Conservation (phyloP, 345 rosid species). For the Adansonia digitata region DNA sequence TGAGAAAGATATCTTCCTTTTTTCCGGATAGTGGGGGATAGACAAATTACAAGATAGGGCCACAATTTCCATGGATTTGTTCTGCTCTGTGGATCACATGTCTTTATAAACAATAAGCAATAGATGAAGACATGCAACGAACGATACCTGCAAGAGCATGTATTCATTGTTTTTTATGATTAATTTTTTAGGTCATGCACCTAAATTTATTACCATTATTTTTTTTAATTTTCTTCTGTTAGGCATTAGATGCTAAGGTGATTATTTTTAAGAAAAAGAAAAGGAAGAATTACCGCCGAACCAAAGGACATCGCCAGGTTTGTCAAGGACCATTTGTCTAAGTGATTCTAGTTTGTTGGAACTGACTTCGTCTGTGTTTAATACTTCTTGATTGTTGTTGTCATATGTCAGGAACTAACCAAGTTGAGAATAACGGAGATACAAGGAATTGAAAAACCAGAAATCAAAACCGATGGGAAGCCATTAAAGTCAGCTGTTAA, state of each 20-base stretch:
- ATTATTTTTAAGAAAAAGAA: conserved; percentile 92
- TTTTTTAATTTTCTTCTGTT: conserved; percentile 15
- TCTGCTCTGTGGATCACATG: not conserved
- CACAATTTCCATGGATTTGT: not conserved
- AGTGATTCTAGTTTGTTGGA: not conserved
- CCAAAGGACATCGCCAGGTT: conserved; percentile 90
- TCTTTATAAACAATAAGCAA: not conserved
- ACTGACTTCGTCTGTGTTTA: not conserved
- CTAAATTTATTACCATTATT: not conserved
- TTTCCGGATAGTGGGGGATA: not conserved
- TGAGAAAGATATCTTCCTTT: not conserved
- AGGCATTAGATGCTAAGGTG: conserved; percentile 95
- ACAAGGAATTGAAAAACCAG: conserved; percentile 81
- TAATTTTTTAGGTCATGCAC: not conserved
- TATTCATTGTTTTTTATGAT: not conserved
- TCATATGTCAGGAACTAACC: conserved; percentile 67
- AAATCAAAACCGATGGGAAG: conserved; percentile 28
- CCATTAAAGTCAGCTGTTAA: conserved; percentile 32
- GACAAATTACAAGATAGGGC: not conserved
- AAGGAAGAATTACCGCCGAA: conserved; percentile 86
- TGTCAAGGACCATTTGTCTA: conserved; percentile 15
- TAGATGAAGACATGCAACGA: not conserved
- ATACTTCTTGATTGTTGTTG: conserved; percentile 4
- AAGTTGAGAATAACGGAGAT: conserved; percentile 89
- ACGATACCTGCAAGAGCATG: not conserved